Percentiles rank a stretch among this genome's conserved stretches.
phyloP scores from a whole-genome alignment of 2,329 filamentous ascomycete genomes.

The Ceratocystiopsis brevicomis region DNA sequence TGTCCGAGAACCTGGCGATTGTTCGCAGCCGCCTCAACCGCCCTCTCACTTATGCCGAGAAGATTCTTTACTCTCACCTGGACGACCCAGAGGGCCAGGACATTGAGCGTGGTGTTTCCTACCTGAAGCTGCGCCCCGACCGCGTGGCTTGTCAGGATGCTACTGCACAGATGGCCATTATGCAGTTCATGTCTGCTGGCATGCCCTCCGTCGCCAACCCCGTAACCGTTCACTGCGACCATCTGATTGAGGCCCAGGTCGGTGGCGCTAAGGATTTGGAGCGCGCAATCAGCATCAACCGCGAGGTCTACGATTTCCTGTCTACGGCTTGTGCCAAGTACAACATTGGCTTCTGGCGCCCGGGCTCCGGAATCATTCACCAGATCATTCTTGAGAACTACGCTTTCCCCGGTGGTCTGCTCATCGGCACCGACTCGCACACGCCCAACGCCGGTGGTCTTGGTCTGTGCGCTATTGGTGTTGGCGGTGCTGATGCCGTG shows the following conservation, averaged over 20 bases:
- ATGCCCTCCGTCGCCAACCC: constrained; percentile 92
- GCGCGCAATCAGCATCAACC: constrained; percentile 84
- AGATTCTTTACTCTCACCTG: constrained; percentile 96
- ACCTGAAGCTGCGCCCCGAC: constrained; percentile 91
- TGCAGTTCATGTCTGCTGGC: constrained; percentile 98
- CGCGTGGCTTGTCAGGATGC: constrained; percentile 98
- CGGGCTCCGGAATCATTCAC: constrained; percentile 97
- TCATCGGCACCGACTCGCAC: constrained; percentile 93
- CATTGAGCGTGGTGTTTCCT: constrained; percentile 86
- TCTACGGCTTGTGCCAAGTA: constrained; percentile 91
- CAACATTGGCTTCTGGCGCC: constrained; percentile 99
- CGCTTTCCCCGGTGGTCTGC: constrained; percentile 91
- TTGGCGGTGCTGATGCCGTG: constrained; percentile 93
- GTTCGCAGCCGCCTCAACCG: constrained; percentile 80
- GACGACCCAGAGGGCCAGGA: constrained; percentile 94
- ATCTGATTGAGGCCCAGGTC: constrained; percentile 94
- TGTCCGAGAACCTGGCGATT: constrained; percentile 89
- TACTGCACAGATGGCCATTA: constrained; percentile 97
- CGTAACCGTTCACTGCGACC: constrained; percentile 92
- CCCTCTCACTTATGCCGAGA: constrained; percentile 89
- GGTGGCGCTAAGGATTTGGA: constrained; percentile 87
- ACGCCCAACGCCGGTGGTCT: constrained; percentile 95
- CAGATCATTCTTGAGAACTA: constrained; percentile 98
- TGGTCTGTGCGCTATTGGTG: constrained; percentile 86
- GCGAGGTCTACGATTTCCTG: constrained; percentile 98